phyloP scores from a whole-genome alignment of 768 basidiomycete genomes.

The Serendipita sp. region DNA sequence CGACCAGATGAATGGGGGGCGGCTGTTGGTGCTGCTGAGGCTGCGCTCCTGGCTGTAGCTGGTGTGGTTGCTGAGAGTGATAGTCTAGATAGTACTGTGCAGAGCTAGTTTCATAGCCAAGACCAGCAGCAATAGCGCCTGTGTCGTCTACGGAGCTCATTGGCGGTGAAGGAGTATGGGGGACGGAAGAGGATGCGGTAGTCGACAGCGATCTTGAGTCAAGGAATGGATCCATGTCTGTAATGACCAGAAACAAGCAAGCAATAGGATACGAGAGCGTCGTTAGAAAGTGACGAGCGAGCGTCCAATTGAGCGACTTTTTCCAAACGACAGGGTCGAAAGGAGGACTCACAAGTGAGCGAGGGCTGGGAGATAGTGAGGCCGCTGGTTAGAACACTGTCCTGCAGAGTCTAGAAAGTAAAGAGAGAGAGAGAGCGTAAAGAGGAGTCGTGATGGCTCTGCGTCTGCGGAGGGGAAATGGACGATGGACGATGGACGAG shows the following conservation, averaged over 20 bases:
- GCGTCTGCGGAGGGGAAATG: not conserved
- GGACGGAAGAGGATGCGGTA: not conserved
- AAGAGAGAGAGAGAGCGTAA: not conserved
- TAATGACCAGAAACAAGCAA: not conserved
- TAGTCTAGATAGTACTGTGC: constrained; percentile 4
- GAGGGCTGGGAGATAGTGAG: not conserved
- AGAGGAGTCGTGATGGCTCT: not conserved
- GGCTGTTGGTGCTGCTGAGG: not conserved
- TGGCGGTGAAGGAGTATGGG: not conserved
- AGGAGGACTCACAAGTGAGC: not conserved
- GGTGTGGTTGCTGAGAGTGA: not conserved
- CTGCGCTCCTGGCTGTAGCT: not conserved
- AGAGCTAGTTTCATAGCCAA: not conserved
- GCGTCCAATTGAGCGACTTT: too few relatives aligned
- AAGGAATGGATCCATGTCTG: constrained; percentile 4
- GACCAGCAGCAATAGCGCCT: not conserved
- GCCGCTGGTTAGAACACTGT: not conserved
- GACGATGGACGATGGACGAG: not conserved
- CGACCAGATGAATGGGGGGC: not conserved
- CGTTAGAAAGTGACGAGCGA: too few relatives aligned
- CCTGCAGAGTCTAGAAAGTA: not conserved
- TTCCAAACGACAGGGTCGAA: not conserved
- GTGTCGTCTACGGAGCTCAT: not conserved
- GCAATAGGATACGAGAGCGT: not conserved
- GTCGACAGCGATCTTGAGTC: not conserved